Base-by-base conservation (phyloP, 2,329 filamentous ascomycete species). In the Chlorencoelia australis region DNA sequence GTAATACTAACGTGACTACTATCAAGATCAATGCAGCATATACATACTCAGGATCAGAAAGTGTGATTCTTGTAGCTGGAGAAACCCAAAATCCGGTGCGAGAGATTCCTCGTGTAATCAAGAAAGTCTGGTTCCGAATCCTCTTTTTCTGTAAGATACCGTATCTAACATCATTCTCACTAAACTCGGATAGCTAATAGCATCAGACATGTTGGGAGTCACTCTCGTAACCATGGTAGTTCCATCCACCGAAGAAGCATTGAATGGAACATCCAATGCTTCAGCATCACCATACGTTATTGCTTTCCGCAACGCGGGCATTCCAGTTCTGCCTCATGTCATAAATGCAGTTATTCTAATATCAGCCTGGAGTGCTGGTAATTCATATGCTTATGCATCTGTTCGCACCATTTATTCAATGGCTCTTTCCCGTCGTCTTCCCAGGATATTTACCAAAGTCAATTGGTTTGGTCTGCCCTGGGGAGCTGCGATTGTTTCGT, bases 371-470 rank as follows among this genome's bases (percentile, higher is more conserved):
- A 73, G 69, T 1, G 70, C 71, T 4, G 71, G 69, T 17, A 75
- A 74, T 48, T 67, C 69, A 0, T 73, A 73, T 59, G 64, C 73
- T 32, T 81, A 81, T 58, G 76, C 71, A 0, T 75, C 78, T 33
- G 78, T 73, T 27, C 74, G 82, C 50, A 72, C 84, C 17, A 63
- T 86, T 5, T 75, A 82, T 52, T 78, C 75, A 35, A 70, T 86
- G 55, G 68, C 79, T 0, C 64, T 78, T 5, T 75, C 70, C 35
- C 72, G 74, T 5, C 75, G 82, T 37, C 79, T 80, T 73, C 43
- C 77, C 81, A 15, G 68, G 65, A 50, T 68, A 35, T 69, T 71
- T 55, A 61, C 65, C 22, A 60, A 54, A 8, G 80, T 75, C n/a
- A 78, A 68, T 27, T 68, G 68, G 40, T 63, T 64, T 17, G 79